phyloP scores from a whole-genome alignment of 2,329 filamentous ascomycete species.

The Sarocladium kiliense region DNA sequence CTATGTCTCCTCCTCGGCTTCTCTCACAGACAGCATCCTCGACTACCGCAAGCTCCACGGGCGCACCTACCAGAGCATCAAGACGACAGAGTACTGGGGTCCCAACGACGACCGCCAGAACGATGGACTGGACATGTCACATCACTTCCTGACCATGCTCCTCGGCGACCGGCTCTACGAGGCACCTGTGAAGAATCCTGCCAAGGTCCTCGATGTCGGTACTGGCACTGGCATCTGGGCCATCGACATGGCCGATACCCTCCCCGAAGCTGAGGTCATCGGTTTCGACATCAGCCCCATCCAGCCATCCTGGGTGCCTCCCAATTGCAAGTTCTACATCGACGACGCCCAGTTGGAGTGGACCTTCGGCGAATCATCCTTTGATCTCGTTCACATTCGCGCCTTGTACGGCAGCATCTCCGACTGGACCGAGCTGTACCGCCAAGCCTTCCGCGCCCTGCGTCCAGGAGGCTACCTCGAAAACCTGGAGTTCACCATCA shows the following conservation, averaged over 20 bases:
- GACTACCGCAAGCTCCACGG: constrained; percentile 23
- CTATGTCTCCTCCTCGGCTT: constrained; percentile 21
- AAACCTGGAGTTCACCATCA: constrained; percentile 17
- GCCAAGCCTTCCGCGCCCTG: constrained; percentile 6
- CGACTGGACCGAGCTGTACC: not conserved
- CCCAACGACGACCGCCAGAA: constrained; percentile 22
- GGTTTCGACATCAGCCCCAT: no score
- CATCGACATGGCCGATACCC: no score
- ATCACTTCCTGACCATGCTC: no score
- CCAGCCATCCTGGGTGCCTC: constrained; percentile 42
- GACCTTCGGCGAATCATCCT: constrained; percentile 40
- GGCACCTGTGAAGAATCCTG: no score
- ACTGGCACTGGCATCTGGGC: no score
- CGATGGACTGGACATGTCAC: constrained; percentile 19
- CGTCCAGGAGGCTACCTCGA: constrained; percentile 13
- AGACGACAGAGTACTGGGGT: constrained; percentile 18
- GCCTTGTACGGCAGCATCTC: not conserved
- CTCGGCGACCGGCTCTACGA: no score
- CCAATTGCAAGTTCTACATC: constrained; percentile 58
- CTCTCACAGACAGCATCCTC: constrained; percentile 21
- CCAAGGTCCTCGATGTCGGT: constrained; percentile 41
- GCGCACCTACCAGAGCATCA: constrained; percentile 22
- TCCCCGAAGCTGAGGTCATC: no score
- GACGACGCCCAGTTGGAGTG: constrained; percentile 51
- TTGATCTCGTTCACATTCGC: constrained; percentile 47